Evolutionary conservation across 2,329 filamentous ascomycete species (phyloP).

Genomic region (Fusarium tupiense): DNA sequence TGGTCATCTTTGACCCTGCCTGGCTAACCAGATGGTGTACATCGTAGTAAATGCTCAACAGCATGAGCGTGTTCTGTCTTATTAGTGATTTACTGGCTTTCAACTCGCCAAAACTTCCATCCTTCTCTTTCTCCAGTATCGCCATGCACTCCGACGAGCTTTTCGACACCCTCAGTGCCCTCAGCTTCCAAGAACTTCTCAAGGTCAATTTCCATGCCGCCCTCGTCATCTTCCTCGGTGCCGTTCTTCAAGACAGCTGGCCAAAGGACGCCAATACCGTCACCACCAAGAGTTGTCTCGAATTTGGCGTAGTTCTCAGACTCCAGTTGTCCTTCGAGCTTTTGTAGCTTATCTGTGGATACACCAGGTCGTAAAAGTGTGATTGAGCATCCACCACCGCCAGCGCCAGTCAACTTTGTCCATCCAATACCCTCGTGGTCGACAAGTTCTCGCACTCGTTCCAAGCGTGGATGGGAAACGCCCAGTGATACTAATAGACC

Average conservation of each 20-base stretch:
- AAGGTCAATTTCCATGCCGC: slow-evolving; percentile 91
- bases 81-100: slow-evolving; percentile 50
- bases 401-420: slow-evolving; percentile 97
- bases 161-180: slow-evolving; percentile 86
- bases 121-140: slow-evolving; percentile 75
- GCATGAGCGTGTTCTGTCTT: not conserved
- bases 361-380: slow-evolving; percentile 81
- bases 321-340: slow-evolving; percentile 72
- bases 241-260: slow-evolving; percentile 91
- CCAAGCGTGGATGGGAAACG: slow-evolving; percentile 92
- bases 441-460: slow-evolving; percentile 89
- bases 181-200: slow-evolving; percentile 84
- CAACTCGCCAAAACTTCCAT: slow-evolving; percentile 87
- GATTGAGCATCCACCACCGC: slow-evolving; percentile 95
- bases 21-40: slow-evolving; percentile 38
- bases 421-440: slow-evolving; percentile 91
- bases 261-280: slow-evolving; percentile 94
- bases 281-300: slow-evolving; percentile 88
- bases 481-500: slow-evolving; percentile 90
- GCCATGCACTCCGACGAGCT: slow-evolving; percentile 82
- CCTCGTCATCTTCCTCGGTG: slow-evolving; percentile 78
- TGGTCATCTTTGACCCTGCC: slow-evolving; percentile 38
- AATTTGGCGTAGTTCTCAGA: slow-evolving; percentile 84
- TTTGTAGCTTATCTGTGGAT: slow-evolving; percentile 63
- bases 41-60: slow-evolving; percentile 22